Base-by-base conservation (phyloP, 345 rosid genomes). In the Brassica juncea region DNA sequence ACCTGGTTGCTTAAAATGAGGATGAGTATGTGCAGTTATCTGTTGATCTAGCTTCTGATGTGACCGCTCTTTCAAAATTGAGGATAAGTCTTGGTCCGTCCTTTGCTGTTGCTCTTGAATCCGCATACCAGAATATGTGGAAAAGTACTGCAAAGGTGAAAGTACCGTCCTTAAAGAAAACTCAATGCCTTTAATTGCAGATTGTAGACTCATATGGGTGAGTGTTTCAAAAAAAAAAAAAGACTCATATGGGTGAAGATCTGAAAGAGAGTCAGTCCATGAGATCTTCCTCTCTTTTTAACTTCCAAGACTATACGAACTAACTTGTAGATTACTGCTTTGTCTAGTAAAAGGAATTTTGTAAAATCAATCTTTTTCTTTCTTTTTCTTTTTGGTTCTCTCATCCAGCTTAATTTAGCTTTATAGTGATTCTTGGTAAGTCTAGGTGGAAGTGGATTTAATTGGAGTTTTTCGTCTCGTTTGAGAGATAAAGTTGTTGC, bases 1-100 rank as follows among this genome's bases (percentile, higher is more conserved):
- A 88, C 82, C 88, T 95, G 70, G 84, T 90, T 42, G 98, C 97
- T 23, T 88, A 89, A 86, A 79, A 83, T 67, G 99, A 95, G 85
- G 98, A 93, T 52, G 97, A 93, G 74, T 95, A 95, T 75, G 94
- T 95, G 35, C 86, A 85, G 81, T 77, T 86, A 85, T 97, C 98
- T 52, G 77, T 90, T 71, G 80, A 88, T 49, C 81, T 91, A 82
- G 98, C 99, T 44, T 88, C 94, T 6, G 97, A 95, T 65, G 65
- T 91, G 74, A 77, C 86, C 25, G 90, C 91, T 70, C 97, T 95
- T 52, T 86, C 96, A 37, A 85, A 86, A 39, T 77, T 93, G 86
- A 93, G 98, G 98, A 86, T 66, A 87, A 85, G 90, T 79, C 96
- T 95, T 5, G 99, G 99, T 63, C 81, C 83, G 30, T 88, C 88